Base-by-base conservation (phyloP, 1,139 yeast species). In the Zygosaccharomyces pseudobailii region DNA sequence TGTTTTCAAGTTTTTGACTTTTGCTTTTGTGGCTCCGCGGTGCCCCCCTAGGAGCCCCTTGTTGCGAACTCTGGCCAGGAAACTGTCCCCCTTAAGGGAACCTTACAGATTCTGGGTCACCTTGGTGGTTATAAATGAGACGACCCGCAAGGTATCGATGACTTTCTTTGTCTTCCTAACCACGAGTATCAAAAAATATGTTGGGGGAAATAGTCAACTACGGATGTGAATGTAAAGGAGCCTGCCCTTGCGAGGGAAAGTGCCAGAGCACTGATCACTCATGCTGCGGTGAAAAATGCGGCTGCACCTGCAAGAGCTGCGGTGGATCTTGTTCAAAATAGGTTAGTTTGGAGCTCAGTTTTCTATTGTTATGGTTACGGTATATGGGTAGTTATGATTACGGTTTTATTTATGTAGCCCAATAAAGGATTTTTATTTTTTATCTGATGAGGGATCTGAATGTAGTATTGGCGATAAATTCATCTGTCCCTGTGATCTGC, bases 161-260 rank as follows among this genome's bases (percentile, higher is more conserved):
- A 8, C 31, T 10, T 28, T 10, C n/a, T 7, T 10, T 8, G n/a
- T 10, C 31, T 28, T 10, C 5, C 2, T 13, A 28, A 13, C 5
- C 9, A 28, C n/a, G n/a, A 6, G n/a, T 5, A 28, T 10, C 5
- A 28, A 7, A 1, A 10, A 28, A 35, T 17, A 35, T 40, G 44
- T 30, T 31, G 19, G 36, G 36, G 10, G 32, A 41, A 35, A 23
- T 43, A 10, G 38, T 43, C 6, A 32, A 37, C 25, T 31, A 22
- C 24, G 33, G 41, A 17, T 24, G 41, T 31, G 41, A 30, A 30
- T 45, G 44, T 13, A 31, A 36, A 24, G 36, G 13, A 21, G 35
- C 46, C 21, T 45, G 48, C 32, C 46, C 39, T 17, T 48, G 48
- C 36, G 46, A 41, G 25, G 31, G 36, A 27, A 43, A 42, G 34